Evolutionary conservation across 1,284 basidiomycete genomes (phyloP).

Genomic region (Kalmanozyma brasiliensis): DNA sequence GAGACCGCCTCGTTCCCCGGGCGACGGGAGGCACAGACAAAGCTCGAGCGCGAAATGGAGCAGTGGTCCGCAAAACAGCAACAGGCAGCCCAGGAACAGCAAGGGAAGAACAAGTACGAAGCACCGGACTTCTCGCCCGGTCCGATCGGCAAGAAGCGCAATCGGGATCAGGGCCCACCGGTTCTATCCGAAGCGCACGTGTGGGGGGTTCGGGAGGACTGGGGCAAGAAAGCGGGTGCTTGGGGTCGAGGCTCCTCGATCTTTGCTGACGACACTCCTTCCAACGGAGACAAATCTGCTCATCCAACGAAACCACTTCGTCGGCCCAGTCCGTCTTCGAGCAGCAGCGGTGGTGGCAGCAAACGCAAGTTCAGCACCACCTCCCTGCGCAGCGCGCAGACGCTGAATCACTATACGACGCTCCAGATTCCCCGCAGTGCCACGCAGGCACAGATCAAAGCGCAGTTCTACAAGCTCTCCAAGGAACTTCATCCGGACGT

Average conservation of each 20-base stretch:
- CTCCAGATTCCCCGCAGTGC: slow-evolving; percentile 48
- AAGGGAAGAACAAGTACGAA: slow-evolving; percentile 1
- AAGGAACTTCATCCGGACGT: slow-evolving; percentile 66
- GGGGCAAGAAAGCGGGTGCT: slow-evolving; percentile 70
- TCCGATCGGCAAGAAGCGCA: slow-evolving; percentile 32
- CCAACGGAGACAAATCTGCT: background rate
- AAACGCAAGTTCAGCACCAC: slow-evolving; percentile 18
- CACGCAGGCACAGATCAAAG: slow-evolving; percentile 64
- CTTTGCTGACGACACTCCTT: slow-evolving; percentile 68
- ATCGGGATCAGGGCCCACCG: slow-evolving; percentile 42
- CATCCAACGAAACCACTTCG: background rate
- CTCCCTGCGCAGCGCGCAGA: background rate
- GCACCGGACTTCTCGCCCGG: slow-evolving; percentile 29
- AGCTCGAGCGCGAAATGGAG: slow-evolving; percentile 26
- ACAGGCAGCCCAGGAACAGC: slow-evolving; percentile 2
- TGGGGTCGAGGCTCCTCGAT: slow-evolving; percentile 70
- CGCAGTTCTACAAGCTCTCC: slow-evolving; percentile 66
- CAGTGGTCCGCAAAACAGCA: slow-evolving; percentile 2
- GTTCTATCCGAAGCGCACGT: slow-evolving; percentile 50
- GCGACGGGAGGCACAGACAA: slow-evolving; percentile 17
- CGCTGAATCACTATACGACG: slow-evolving; percentile 44
- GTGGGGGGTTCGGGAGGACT: slow-evolving; percentile 71
- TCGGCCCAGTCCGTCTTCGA: background rate
- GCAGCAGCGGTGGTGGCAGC: background rate
- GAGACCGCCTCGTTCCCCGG: slow-evolving; percentile 39